Evolutionary conservation across 1,139 yeast genomes (phyloP), one percentile per base, ranked within the genome.

Genomic region (Geotrichum restrictum): DNA sequence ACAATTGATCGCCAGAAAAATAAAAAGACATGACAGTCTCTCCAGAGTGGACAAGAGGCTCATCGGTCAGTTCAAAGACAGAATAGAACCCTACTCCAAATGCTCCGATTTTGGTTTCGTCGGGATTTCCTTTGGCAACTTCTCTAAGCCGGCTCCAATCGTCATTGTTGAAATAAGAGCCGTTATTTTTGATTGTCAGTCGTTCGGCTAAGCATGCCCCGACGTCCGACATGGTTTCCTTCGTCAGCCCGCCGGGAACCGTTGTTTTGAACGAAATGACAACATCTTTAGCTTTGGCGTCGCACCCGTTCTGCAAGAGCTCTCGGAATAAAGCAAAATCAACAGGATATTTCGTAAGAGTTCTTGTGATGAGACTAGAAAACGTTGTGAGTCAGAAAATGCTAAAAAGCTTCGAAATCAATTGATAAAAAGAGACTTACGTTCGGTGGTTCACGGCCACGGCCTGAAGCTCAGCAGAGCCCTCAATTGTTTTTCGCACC

Each of bases 41-140:
- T 13, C 75, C 75, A 2, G 74, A 71, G 45, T 69, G 71, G 2
- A 72, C 75, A 24, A 72, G 61, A 1, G 76, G 76, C 56, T 70
- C 70, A 73, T 93, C 98, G 62, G 98, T 96, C 67, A 93, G 94
- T 76, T 93, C 88, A 82, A 93, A 93, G 60, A 91, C 82, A 42
- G 98, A 91, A 81, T 93, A 93, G 83, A 93, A 93, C 73, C 98
- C 98, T 62, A 93, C 98, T 78, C 98, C 98, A 79, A 93, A 93
- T 71, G 95, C 98, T 77, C 98, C 98, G 74, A 93, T 93, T 88
- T 91, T 93, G 57, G 96, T 84, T 59, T 91, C 98, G 73, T 93
- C 97, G 55, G 98, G 76, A 55, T 72, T 72, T 1, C 76, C 76
- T 49, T 71, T 69, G 2, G 76, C 76, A 49, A 72, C 73, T 51